Base-by-base conservation (phyloP, 169 alveolate species). In the Eimeria brunetti region DNA sequence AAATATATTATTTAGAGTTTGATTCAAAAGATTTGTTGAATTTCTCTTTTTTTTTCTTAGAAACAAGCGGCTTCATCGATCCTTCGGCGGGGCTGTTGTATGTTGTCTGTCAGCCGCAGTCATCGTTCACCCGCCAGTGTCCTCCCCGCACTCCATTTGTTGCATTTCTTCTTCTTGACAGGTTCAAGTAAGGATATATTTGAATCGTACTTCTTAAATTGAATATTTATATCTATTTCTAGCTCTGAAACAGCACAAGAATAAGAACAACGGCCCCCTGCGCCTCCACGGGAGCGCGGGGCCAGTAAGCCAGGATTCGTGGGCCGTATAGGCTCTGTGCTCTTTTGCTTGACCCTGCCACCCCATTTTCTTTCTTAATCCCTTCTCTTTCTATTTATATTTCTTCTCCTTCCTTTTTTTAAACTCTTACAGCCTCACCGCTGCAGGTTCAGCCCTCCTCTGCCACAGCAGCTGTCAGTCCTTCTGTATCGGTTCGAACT, bases 101-200 rank as follows among this genome's bases (percentile, higher is more conserved):
- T n/a, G n/a, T 18, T 58, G 67, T n/a, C 80, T n/a, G 80, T 20
- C 80, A 69, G 41, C 46, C 49, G 46, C 46, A 24, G 46, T 69
- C 46, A 64, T n/a, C n/a, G n/a, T 36, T 69, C 80, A 69, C 80
- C 80, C 80, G 41, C 80, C 80, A 69, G 44, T 20, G 46, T n/a
- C 41, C 46, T n/a, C 80, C 80, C 80, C 80, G 80, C 80, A 69
- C 80, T 2, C 14, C 12, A 30, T n/a, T 30, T 69, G 20, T 18
- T 9, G 46, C 75, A 11, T 36, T 69, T 69, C 38, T 36, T 30
- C 16, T 8, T 38, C 14, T 24, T 8, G n/a, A 4, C 11, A 20
- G 41, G 18, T 11, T n/a, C 38, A 69, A n/a, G 16, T 69, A 30
- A 36, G 20, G 46, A 69, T 69, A 30, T 14, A 30, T 69, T 69